Evolutionary conservation across 768 basidiomycete genomes (phyloP).

Genomic region (Fibroporia radiculosa): DNA sequence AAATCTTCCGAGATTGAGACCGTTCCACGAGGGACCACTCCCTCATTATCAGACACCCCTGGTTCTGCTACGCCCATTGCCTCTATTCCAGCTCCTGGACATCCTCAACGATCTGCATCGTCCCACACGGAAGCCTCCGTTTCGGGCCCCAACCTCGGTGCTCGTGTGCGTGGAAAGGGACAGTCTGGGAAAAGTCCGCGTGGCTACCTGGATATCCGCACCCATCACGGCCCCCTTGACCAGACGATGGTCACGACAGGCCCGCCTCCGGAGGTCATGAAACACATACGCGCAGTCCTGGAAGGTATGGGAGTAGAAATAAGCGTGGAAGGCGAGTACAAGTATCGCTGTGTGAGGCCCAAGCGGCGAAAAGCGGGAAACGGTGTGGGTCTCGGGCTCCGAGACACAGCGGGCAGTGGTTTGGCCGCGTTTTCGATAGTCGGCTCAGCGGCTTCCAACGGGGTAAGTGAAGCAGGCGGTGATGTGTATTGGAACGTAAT

Average conservation of each 20-base stretch:
- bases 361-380: slow-evolving; percentile 58
- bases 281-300: slow-evolving; percentile 72
- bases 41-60: slow-evolving; percentile 10
- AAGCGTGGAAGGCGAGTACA: slow-evolving; percentile 83
- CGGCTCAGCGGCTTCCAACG: slow-evolving; percentile 78
- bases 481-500: background rate
- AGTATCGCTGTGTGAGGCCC: slow-evolving; percentile 75
- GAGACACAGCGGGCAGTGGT: slow-evolving; percentile 36
- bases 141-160: slow-evolving; percentile 18
- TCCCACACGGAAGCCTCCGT: slow-evolving; percentile 36
- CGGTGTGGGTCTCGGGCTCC: slow-evolving; percentile 33
- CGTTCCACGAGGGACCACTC: slow-evolving; percentile 6
- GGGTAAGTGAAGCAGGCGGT: slow-evolving; percentile 44
- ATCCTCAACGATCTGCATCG: slow-evolving; percentile 38
- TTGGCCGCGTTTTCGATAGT: slow-evolving; percentile 72
- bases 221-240: slow-evolving; percentile 91
- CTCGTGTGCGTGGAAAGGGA: slow-evolving; percentile 21
- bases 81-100: slow-evolving; percentile 18
- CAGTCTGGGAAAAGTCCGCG: slow-evolving; percentile 29
- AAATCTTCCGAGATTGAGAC: slow-evolving; percentile 13
- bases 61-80: background rate
- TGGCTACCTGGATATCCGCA: slow-evolving; percentile 37
- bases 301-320: slow-evolving; percentile 88
- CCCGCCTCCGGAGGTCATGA: slow-evolving; percentile 82
- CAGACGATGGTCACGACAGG: slow-evolving; percentile 81